Conservation (phyloP, 139 green algal species). For the Desmodesmus armatus region DNA sequence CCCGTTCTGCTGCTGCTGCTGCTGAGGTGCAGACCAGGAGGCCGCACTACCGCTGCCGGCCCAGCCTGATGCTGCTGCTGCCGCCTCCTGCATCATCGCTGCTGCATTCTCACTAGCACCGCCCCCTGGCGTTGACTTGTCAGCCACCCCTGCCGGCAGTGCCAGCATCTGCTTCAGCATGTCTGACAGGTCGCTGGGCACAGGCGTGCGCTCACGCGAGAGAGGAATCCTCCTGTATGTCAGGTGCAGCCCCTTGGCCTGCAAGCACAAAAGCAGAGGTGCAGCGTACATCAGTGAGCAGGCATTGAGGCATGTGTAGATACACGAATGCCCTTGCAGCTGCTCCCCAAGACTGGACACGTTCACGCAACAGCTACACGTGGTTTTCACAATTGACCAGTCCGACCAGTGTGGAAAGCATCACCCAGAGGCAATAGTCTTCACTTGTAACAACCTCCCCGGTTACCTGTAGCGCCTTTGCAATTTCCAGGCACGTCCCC, state of each 20-base stretch:
- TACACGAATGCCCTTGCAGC: no score
- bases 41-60: not conserved
- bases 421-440: no score
- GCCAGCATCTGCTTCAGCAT: constrained; percentile 72
- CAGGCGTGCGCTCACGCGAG: constrained; percentile 87
- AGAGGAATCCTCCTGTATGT: constrained; percentile 85
- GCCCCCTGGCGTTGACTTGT: not conserved
- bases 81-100: constrained; percentile 33
- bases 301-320: constrained; percentile 68
- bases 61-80: not conserved
- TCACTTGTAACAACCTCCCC: no score
- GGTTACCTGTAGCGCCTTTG: constrained; percentile 59
- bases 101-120: not conserved
- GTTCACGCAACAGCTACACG: no score
- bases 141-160: constrained; percentile 30
- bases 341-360: no score
- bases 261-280: no score
- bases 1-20: not conserved
- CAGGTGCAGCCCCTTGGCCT: constrained; percentile 73
- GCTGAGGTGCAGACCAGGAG: not conserved
- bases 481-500: constrained; percentile 36
- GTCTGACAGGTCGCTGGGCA: constrained; percentile 79
- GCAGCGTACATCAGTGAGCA: no score
- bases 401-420: no score
- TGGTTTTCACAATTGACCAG: no score